phyloP scores from a whole-genome alignment of 116 monocot genomes.

The Trichopus zeylanicus region DNA sequence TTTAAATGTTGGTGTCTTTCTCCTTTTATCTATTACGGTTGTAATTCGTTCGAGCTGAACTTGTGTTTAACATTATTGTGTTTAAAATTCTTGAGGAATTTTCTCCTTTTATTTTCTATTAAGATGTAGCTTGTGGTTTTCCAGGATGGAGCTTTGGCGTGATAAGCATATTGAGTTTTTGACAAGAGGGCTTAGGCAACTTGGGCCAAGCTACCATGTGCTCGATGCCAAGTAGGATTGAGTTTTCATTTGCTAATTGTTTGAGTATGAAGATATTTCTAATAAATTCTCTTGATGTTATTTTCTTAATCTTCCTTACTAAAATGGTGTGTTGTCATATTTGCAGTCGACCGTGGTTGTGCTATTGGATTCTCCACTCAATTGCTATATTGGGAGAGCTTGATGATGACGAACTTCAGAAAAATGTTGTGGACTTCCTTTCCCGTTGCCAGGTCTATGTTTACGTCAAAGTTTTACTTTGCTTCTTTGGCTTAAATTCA shows the following conservation, averaged over 20 bases:
- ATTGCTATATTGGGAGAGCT: conserved; percentile 56
- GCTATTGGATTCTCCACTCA: conserved; percentile 96
- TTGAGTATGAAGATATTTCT: background rate
- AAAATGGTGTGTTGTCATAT: conserved; percentile 1
- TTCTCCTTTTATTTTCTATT: background rate
- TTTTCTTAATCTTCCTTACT: conserved; percentile 3
- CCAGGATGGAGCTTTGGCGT: conserved; percentile 78
- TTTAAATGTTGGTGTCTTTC: too few species aligned
- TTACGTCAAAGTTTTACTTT: too few species aligned
- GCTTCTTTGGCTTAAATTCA: too few species aligned
- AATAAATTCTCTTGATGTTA: background rate
- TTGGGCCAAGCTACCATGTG: conserved; percentile 57
- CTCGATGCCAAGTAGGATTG: conserved; percentile 76
- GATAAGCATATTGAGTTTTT: conserved; percentile 79
- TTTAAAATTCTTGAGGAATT: background rate
- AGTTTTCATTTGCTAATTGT: conserved; percentile 2
- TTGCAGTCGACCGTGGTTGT: conserved; percentile 88
- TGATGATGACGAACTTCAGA: conserved; percentile 51
- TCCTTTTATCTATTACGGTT: too few species aligned
- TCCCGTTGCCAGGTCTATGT: conserved; percentile 86
- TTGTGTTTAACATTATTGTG: too few species aligned
- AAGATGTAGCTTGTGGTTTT: background rate
- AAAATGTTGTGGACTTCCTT: conserved; percentile 60
- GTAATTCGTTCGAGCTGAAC: too few species aligned
- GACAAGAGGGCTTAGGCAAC: conserved; percentile 45